phyloP scores from a whole-genome alignment of 2,329 filamentous ascomycete genomes.

The Drechslerella coelobrocha region DNA sequence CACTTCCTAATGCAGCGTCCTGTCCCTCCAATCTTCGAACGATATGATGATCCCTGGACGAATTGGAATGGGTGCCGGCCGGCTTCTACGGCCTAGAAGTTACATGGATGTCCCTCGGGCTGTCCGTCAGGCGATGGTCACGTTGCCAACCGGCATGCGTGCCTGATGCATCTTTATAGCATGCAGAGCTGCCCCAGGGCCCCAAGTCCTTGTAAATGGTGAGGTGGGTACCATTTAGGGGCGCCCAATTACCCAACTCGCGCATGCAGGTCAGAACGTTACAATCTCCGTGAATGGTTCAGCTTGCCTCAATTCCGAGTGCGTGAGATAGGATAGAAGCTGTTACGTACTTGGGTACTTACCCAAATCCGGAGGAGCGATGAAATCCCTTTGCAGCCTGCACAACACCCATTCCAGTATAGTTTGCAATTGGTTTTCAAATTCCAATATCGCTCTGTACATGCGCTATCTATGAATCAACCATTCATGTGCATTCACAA shows the following conservation, averaged over 20 bases:
- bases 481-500: conserved; percentile 23
- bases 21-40: neutral
- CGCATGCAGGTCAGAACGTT: conserved; percentile 1
- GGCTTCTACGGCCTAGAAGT: neutral
- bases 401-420: conserved; percentile 18
- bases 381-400: neutral
- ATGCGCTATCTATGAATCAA: conserved; percentile 14
- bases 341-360: conserved; percentile 23
- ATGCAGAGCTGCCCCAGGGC: neutral
- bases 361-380: conserved; percentile 31
- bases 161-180: conserved; percentile 1
- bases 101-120: conserved; percentile 3
- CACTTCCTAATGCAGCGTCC: neutral
- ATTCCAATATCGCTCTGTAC: conserved; percentile 21
- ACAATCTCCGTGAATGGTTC: neutral
- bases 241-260: neutral
- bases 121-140: conserved; percentile 2
- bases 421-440: conserved; percentile 13
- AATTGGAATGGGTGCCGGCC: conserved; percentile 4
- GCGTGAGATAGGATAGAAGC: conserved; percentile 17
- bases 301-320: neutral
- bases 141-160: conserved; percentile 5
- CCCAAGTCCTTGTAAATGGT: neutral
- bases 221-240: neutral
- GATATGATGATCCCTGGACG: neutral